Evolutionary conservation across 352 stramenopile genomes (phyloP).

Genomic region (Thalassiosira allenii): DNA sequence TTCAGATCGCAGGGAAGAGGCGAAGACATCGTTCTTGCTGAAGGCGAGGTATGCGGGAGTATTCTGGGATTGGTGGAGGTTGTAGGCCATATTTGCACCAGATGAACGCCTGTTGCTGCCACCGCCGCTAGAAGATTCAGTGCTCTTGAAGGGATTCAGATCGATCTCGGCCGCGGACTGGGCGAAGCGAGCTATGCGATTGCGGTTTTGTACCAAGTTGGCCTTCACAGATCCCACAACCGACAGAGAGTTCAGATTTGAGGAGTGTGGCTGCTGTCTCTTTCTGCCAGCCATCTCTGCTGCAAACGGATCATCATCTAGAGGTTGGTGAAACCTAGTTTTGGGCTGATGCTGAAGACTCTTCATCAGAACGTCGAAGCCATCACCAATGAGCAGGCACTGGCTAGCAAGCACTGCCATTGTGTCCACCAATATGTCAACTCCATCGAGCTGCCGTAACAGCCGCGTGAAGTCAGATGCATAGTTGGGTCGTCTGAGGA

Average conservation of each 20-base stretch:
- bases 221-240: slow-evolving; percentile 54
- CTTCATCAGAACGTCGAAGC: slow-evolving; percentile 52
- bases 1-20: slow-evolving; percentile 75
- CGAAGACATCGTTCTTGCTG: slow-evolving; percentile 79
- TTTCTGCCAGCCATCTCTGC: slow-evolving; percentile 17
- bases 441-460: slow-evolving; percentile 72
- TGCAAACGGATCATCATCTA: slow-evolving; percentile 30
- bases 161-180: slow-evolving; percentile 58
- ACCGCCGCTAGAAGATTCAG: too few relatives aligned
- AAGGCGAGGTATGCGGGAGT: slow-evolving; percentile 78
- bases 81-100: slow-evolving; percentile 43
- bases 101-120: slow-evolving; percentile 14
- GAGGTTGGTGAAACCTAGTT: slow-evolving; percentile 20
- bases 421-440: slow-evolving; percentile 85
- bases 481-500: slow-evolving; percentile 68
- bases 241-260: slow-evolving; percentile 23
- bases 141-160: slow-evolving; percentile 51
- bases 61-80: slow-evolving; percentile 32
- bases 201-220: slow-evolving; percentile 52
- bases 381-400: slow-evolving; percentile 51
- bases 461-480: slow-evolving; percentile 64
- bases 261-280: slow-evolving; percentile 10
- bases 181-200: slow-evolving; percentile 59
- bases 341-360: slow-evolving; percentile 38
- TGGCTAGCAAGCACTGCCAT: slow-evolving; percentile 70